Conservation (phyloP, 805 yeast species). For the Suhomyces canberraensis region DNA sequence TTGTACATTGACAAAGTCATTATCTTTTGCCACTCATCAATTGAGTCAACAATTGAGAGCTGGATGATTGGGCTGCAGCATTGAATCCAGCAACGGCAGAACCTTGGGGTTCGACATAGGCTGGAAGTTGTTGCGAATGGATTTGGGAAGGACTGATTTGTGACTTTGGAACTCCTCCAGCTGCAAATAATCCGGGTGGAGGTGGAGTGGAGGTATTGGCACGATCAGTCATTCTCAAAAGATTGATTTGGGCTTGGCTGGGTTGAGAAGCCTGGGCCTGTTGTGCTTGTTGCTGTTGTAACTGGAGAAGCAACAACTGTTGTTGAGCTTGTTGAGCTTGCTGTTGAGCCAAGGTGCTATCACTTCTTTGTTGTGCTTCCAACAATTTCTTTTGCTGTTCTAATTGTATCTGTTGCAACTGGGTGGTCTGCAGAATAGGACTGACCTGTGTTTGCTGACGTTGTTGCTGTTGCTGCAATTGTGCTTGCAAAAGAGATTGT, state of each 20-base stretch:
- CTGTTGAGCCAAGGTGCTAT: constrained; percentile 11
- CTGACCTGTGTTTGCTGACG: constrained; percentile 24
- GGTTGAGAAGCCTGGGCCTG: constrained; percentile 40
- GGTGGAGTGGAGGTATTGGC: constrained; percentile 55
- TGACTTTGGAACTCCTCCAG: constrained; percentile 15
- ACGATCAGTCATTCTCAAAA: constrained; percentile 31
- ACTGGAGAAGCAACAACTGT: constrained; percentile 7
- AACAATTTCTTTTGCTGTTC: constrained; percentile 22
- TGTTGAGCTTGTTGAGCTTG: constrained; percentile 12
- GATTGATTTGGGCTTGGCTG: constrained; percentile 23
- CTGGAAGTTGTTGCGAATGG: constrained; percentile 13
- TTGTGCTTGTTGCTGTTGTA: constrained; percentile 38
- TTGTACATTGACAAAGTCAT: too few species aligned
- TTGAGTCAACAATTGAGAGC: constrained; percentile 80
- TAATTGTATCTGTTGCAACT: constrained; percentile 30
- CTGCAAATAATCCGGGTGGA: constrained; percentile 65
- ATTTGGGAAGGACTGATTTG: constrained; percentile 10
- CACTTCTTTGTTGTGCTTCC: constrained; percentile 10
- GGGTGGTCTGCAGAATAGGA: constrained; percentile 13
- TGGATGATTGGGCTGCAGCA: constrained; percentile 43
- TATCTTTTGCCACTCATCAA: constrained; percentile 74
- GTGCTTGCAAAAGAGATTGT: constrained; percentile 30
- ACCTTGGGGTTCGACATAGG: constrained; percentile 9
- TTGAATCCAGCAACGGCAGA: constrained; percentile 5
- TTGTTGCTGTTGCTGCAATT: constrained; percentile 22